Evolutionary conservation across 257 asterid species (phyloP).

Genomic region (Nicotiana otophora): DNA sequence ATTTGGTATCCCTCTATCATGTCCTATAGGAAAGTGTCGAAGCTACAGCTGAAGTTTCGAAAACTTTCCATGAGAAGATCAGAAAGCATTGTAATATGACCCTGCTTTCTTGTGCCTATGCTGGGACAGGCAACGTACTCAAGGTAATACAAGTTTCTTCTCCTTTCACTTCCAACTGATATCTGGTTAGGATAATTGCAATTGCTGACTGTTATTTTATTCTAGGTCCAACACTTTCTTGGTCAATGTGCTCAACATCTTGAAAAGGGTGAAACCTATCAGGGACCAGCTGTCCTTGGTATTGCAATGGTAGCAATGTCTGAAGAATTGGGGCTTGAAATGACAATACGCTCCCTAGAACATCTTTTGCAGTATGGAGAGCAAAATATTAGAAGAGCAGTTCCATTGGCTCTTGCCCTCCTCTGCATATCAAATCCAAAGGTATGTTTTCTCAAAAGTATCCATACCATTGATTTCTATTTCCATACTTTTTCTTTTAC

Average conservation of each 20-base stretch:
- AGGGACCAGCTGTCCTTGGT: slow-evolving; percentile 97
- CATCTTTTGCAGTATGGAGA: slow-evolving; percentile 96
- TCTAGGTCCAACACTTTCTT: slow-evolving; percentile 87
- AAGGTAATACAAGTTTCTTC: slow-evolving; percentile 42
- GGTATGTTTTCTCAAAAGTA: slow-evolving; percentile 26
- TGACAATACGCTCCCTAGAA: slow-evolving; percentile 97
- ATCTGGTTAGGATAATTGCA: neutral
- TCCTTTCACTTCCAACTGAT: neutral
- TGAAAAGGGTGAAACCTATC: slow-evolving; percentile 78
- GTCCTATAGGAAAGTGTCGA: slow-evolving; percentile 69
- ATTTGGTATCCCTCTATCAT: slow-evolving; percentile 8
- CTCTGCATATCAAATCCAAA: slow-evolving; percentile 96
- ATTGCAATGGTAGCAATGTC: slow-evolving; percentile 99
- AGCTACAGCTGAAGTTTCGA: slow-evolving; percentile 79
- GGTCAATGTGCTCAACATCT: slow-evolving; percentile 92
- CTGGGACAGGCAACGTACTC: slow-evolving; percentile 93
- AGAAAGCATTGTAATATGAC: slow-evolving; percentile 82
- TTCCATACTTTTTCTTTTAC: neutral
- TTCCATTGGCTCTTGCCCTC: slow-evolving; percentile 91
- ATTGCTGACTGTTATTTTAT: slow-evolving; percentile 19
- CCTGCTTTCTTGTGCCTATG: slow-evolving; percentile 89
- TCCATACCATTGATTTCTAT: neutral
- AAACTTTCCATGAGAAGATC: slow-evolving; percentile 76
- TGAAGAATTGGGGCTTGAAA: slow-evolving; percentile 88
- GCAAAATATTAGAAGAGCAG: slow-evolving; percentile 81